Percentiles rank a stretch among this genome's conserved stretches.
phyloP scores from a whole-genome alignment of 208 protist genomes.

The Trypanosoma theileri region DNA sequence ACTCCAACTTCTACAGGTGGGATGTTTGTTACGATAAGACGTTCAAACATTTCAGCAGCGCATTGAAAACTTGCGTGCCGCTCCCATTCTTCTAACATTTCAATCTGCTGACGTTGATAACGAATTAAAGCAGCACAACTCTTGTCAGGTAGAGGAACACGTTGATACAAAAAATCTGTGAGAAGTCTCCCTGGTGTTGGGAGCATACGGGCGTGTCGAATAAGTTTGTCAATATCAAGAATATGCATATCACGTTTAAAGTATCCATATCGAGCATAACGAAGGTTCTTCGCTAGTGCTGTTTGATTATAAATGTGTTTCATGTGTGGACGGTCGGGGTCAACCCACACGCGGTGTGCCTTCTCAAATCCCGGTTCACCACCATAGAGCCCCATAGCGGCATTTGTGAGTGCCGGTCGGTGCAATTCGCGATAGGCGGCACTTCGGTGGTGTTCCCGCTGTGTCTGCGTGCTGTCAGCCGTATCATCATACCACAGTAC shows the following conservation, averaged over 20 bases:
- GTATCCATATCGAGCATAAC: conserved; percentile 90
- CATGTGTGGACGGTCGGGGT: conserved; percentile 90
- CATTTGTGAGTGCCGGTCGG: conserved; percentile 72
- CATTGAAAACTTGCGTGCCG: conserved; percentile 44
- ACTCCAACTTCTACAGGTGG: conserved; percentile 86
- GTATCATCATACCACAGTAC: conserved; percentile 83
- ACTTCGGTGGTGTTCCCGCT: conserved; percentile 56
- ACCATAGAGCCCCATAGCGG: conserved; percentile 86
- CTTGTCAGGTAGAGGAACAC: conserved; percentile 77
- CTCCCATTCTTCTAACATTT: conserved; percentile 71
- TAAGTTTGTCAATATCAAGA: conserved; percentile 89
- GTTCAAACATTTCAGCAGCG: conserved; percentile 91
- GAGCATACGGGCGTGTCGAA: conserved; percentile 87
- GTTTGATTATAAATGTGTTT: conserved; percentile 90
- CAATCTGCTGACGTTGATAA: conserved; percentile 75
- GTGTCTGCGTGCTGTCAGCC: conserved; percentile 33
- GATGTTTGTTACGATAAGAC: conserved; percentile 86
- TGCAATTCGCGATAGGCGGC: conserved; percentile 86
- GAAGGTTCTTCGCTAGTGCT: conserved; percentile 80
- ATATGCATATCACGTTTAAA: conserved; percentile 91
- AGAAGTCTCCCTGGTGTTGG: conserved; percentile 82
- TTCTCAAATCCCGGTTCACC: conserved; percentile 92
- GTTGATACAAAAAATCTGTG: conserved; percentile 89
- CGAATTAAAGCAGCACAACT: conserved; percentile 83
- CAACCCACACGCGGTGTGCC: conserved; percentile 87